Evolutionary conservation across 2,329 filamentous ascomycete genomes (phyloP).

Genomic region (Colletotrichum sp.): DNA sequence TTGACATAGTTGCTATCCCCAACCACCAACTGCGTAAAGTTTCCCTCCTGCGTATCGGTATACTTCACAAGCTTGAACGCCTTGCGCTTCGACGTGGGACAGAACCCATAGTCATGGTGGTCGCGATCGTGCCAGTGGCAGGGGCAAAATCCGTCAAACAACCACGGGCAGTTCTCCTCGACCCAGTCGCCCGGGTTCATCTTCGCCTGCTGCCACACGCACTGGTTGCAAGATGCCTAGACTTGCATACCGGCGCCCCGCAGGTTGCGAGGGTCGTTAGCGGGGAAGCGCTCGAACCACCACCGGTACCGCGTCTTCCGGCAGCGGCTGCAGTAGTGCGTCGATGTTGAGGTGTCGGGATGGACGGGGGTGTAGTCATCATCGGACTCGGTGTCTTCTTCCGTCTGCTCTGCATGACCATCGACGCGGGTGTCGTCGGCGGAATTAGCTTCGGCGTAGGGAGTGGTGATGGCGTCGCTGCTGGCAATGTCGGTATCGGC

Average conservation of each 20-base stretch:
- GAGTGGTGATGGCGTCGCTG: not conserved
- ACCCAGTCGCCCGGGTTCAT: not conserved
- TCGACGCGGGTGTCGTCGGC: not conserved
- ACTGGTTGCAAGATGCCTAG: not conserved
- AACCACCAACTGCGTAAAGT: not conserved
- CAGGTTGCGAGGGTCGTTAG: not conserved
- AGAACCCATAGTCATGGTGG: not conserved
- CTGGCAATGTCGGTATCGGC: not conserved
- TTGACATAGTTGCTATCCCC: not conserved
- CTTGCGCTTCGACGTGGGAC: not conserved
- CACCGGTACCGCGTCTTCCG: not conserved
- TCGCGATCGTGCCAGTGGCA: not conserved
- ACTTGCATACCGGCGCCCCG: not conserved
- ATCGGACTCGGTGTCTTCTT: not conserved
- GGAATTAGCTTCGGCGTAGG: not conserved
- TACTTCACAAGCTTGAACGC: not conserved
- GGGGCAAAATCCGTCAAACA: not conserved
- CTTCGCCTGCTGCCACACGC: not conserved
- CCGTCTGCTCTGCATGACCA: not conserved
- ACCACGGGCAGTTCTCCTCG: not conserved
- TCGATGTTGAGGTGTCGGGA: not conserved
- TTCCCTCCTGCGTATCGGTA: not conserved
- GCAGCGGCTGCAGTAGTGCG: not conserved
- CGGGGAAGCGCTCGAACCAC: not conserved
- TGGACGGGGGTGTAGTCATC: not conserved